Base-by-base conservation (phyloP, 106 monocot genomes). In the Acorus gramineus region DNA sequence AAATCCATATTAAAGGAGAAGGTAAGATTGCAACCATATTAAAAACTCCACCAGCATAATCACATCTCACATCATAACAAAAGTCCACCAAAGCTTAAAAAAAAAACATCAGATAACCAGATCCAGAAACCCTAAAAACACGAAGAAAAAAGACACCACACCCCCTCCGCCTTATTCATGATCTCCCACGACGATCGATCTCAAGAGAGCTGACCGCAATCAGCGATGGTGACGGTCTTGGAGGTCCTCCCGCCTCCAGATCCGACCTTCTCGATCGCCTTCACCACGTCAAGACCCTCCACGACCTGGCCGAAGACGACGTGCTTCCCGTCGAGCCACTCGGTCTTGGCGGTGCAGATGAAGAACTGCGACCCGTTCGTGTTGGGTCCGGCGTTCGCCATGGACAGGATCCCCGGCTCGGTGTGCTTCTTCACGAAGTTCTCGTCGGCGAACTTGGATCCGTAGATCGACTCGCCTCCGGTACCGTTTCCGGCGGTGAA, bases 301-400 rank as follows among this genome's bases (percentile, higher is more conserved):
- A 82, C 77, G 11, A 90, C 73, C 54, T 73, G 76, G 6, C 90
- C 90, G 51, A 90, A 90, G 14, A 86, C 90, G 14, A 81, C 86
- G 70, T 90, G 90, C 73, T 80, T 80, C 2, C 83, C 83, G 53
- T 90, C 83, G 52, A 87, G 83, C 87, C 87, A 87, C 7, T 74
- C 2, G 11, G 87, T 78, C 56, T 68, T 12, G 56, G 50, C 87
- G 42, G 83, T 78, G 78, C 86, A 81, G 67, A 86, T 71, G 75
- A 90, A 90, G 78, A 90, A 90, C 90, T 90, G 90, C 56, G 86
- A 86, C 7, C 90, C 90, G 71, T 90, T 90, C 57, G 90, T 90
- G 73, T 80, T 70, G 42, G 66, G 62, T 0, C 90, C 90, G 5
- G 90, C 83, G 78, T 90, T 90, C 0, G 90, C 90, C 90, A 90